These are phyloP conservation scores for Lanmaoa rubissima DNA, from an alignment of 768 basidiomycete species.

Conservation along the genomic window DNA sequence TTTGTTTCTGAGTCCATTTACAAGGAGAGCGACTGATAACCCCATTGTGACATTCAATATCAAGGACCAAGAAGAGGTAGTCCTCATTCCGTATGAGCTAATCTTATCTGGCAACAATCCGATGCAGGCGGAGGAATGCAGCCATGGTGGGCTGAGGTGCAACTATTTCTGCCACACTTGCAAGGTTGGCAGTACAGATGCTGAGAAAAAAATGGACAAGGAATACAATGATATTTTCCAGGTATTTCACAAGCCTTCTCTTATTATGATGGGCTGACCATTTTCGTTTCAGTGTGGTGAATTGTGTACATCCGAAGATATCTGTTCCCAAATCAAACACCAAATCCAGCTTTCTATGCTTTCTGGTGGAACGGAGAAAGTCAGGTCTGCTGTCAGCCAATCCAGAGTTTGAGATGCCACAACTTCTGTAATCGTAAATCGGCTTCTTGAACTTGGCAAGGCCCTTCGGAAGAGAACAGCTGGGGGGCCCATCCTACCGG, in stretches of 20 bases:
- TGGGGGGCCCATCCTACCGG: not conserved
- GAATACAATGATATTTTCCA: conserved; percentile 27
- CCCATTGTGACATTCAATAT: conserved; percentile 24
- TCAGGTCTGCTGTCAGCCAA: conserved; percentile 28
- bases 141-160: conserved; percentile 31
- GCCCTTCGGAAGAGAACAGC: not conserved
- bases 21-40: conserved; percentile 5
- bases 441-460: conserved; percentile 30
- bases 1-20: not conserved
- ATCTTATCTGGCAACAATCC: conserved; percentile 34
- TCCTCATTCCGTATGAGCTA: conserved; percentile 22
- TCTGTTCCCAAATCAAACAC: not conserved
- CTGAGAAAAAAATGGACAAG: conserved; percentile 21
- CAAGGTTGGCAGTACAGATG: conserved; percentile 28
- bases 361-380: conserved; percentile 10
- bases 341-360: conserved; percentile 9
- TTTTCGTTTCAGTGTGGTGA: not conserved
- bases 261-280: too few relatives aligned
- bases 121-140: conserved; percentile 37
- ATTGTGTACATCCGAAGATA: conserved; percentile 6
- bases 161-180: conserved; percentile 37
- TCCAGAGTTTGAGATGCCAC: conserved; percentile 35
- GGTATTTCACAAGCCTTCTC: not conserved
- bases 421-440: conserved; percentile 32
- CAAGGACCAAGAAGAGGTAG: conserved; percentile 20